phyloP scores from a whole-genome alignment of 306 rosid species.

The Prunus persica region Prunus_persica_NCBIv2 NC_034009.1:10859501-10860000 shows the following conservation, averaged over 20 bases:
- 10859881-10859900: constrained; percentile 26
- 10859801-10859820: constrained; percentile 22
- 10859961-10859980: constrained; percentile 81
- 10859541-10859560: constrained; percentile 21
- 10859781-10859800: constrained; percentile 21
- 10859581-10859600: constrained; percentile 24
- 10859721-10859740: constrained; percentile 22
- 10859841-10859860: constrained; percentile 2
- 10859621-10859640: constrained; percentile 21
- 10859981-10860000: constrained; percentile 94
- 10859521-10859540: constrained; percentile 25
- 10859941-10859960: constrained; percentile 80
- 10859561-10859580: constrained; percentile 19
- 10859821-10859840: constrained; percentile 19
- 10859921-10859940: constrained; percentile 73
- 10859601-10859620: constrained; percentile 10
- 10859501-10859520: constrained; percentile 30
- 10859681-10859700: constrained; percentile 36
- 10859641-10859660: constrained; percentile 32
- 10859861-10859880: constrained; percentile 26
- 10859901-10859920: constrained; percentile 25
- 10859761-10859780: constrained; percentile 22
- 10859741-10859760: constrained; percentile 29
- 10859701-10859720: constrained; percentile 23
- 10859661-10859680: constrained; percentile 21